phyloP scores from a whole-genome alignment of 768 basidiomycete genomes.

The Termitomyces sp. region DNA sequence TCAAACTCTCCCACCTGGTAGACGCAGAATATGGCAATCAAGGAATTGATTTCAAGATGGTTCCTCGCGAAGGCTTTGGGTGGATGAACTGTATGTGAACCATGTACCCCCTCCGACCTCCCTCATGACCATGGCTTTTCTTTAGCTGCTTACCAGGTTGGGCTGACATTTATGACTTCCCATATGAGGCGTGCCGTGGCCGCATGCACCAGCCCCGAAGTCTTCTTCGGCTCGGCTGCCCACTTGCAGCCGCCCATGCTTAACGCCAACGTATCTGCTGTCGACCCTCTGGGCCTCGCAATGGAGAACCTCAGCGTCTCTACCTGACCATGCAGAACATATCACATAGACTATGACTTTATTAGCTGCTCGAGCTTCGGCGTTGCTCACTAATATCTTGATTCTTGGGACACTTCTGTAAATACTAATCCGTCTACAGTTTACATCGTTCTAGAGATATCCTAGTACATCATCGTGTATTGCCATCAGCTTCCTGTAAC shows the following conservation, averaged over 20 bases:
- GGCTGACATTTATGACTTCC: conserved; percentile 88
- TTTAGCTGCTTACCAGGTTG: conserved; percentile 92
- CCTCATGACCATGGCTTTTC: conserved; percentile 7
- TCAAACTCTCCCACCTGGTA: conserved; percentile 91
- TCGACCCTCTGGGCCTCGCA: conserved; percentile 61
- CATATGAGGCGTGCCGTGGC: conserved; percentile 96
- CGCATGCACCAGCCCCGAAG: conserved; percentile 89
- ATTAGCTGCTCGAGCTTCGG: not conserved
- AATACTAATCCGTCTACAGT: not conserved
- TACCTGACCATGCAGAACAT: not conserved
- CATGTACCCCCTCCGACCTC: not conserved
- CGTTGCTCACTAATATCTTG: conserved; percentile 6
- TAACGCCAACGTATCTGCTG: conserved; percentile 37
- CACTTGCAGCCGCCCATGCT: conserved; percentile 35
- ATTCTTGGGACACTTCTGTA: not conserved
- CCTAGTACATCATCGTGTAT: conserved; percentile 9
- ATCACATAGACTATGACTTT: conserved; percentile 1
- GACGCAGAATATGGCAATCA: conserved; percentile 98
- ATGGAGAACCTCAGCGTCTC: conserved; percentile 52
- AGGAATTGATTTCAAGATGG: conserved; percentile 96
- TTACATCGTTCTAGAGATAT: conserved; percentile 11
- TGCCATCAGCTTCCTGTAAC: conserved; percentile 4
- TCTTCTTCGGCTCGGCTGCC: conserved; percentile 69
- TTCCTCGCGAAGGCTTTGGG: conserved; percentile 96
- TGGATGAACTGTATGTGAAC: conserved; percentile 88